Base-by-base conservation (phyloP, 2,329 filamentous ascomycete genomes). In the Didymosphaeria variabile region DNA sequence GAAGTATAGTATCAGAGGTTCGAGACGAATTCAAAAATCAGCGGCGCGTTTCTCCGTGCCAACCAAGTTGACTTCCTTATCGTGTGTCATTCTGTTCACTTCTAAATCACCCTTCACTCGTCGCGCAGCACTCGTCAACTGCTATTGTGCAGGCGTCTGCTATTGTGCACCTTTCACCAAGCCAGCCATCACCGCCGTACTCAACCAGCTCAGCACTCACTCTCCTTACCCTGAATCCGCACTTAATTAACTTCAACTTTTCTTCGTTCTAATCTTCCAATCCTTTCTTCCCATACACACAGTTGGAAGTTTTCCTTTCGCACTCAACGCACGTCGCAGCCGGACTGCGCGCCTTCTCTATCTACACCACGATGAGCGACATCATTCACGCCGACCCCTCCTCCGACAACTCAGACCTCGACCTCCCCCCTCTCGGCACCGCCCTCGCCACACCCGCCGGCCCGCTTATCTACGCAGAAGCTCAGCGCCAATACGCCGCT, bases 401-500 rank as follows among this genome's bases (percentile, higher is more conserved):
- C n/a, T n/a, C n/a, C n/a, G n/a, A n/a, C n/a, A n/a, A n/a, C n/a
- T n/a, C n/a, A n/a, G 21, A 40, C 12, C 21, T 21, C 31, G 26
- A 57, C 26, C 19, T 64, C 5, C 55, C 44, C 12, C 23, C 59
- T 42, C 40, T 62, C 31, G 44, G 54, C 45, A 32, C 57, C n/a
- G 64, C 54, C 5, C 57, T 66, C 47, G 50, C 59, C 2, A 38
- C 52, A 19, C 13, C 58, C 38, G 52, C 59, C 17, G 40, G 40
- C 3, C 15, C 54, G 6, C 42, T 55, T 36, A 59, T 66, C 21
- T 62, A 59, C 50, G 1, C 12, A n/a, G 62, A 66, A 38, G 61
- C 58, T 9, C 61, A 60, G 46, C 58, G 53, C 5, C 61, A 64
- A 52, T 62, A 56, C 53, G 61, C 63, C n/a, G 50, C 61, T 9